Conservation (phyloP, 805 yeast genomes). For the Scheffersomyces spartinae region DNA sequence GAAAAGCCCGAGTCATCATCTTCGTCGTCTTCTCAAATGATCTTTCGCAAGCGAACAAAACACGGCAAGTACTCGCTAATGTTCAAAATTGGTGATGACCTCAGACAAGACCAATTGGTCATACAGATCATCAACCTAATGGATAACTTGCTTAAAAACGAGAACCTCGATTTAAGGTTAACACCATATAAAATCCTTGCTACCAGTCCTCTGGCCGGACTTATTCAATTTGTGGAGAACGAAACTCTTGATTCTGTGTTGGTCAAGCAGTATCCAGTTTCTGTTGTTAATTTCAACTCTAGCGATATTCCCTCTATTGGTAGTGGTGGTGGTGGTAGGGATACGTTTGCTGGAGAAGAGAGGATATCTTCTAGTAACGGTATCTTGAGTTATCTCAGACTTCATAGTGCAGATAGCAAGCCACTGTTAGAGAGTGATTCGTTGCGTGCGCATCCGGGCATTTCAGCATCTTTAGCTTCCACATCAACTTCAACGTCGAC, state of each 20-base stretch:
- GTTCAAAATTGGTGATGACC: constrained; percentile 93
- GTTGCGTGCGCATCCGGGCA: too few relatives aligned
- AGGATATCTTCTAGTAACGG: constrained; percentile 39
- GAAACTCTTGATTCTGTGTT: constrained; percentile 77
- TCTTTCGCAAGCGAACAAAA: constrained; percentile 18
- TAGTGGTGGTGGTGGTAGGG: too few relatives aligned
- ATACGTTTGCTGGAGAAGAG: too few relatives aligned
- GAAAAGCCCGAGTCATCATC: constrained; percentile 20
- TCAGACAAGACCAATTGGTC: constrained; percentile 94
- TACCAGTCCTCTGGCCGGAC: constrained; percentile 83
- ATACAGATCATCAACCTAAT: constrained; percentile 83
- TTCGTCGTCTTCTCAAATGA: constrained; percentile 17
- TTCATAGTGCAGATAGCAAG: constrained; percentile 32
- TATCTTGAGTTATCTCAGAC: constrained; percentile 57
- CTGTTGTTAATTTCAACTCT: too few relatives aligned
- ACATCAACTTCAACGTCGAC: too few relatives aligned
- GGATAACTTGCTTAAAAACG: constrained; percentile 81
- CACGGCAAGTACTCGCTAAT: constrained; percentile 60
- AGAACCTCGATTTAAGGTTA: constrained; percentile 76
- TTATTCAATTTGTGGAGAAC: constrained; percentile 90
- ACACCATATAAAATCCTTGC: constrained; percentile 89
- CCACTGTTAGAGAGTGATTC: too few relatives aligned
- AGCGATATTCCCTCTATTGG: too few relatives aligned
- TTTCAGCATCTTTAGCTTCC: too few relatives aligned
- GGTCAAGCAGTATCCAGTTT: constrained; percentile 18